These are phyloP conservation scores for Pisolithus microcarpus DNA, from an alignment of 768 basidiomycete species.

Conservation along the genomic window DNA sequence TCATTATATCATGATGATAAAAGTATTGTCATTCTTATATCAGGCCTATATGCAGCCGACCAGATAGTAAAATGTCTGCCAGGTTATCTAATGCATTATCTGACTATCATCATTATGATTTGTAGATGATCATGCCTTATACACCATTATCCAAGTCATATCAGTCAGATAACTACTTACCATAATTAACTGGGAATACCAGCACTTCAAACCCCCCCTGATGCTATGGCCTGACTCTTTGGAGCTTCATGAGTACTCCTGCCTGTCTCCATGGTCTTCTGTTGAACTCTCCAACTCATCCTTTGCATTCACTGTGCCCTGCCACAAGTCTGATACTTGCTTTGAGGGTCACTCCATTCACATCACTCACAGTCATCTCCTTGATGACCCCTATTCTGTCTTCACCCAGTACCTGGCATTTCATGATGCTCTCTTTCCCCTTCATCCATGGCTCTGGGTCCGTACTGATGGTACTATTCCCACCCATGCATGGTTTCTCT, in stretches of 20 bases:
- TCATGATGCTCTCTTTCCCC: constrained; percentile 20
- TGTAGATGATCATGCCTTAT: too few relatives aligned
- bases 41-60: too few relatives aligned
- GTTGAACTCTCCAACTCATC: not conserved
- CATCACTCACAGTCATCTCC: not conserved
- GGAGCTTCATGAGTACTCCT: not conserved
- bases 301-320: constrained; percentile 9
- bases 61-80: too few relatives aligned
- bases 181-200: too few relatives aligned
- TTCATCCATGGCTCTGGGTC: constrained; percentile 30
- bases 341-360: constrained; percentile 14
- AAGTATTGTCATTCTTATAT: too few relatives aligned
- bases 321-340: constrained; percentile 14
- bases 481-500: too few relatives aligned
- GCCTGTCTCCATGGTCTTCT: constrained; percentile 2
- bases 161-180: too few relatives aligned
- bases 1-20: too few relatives aligned
- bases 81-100: too few relatives aligned
- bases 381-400: constrained; percentile 4
- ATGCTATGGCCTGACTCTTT: constrained; percentile 15
- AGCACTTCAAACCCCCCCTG: too few relatives aligned
- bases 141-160: too few relatives aligned
- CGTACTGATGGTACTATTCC: constrained; percentile 25
- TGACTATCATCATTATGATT: too few relatives aligned
- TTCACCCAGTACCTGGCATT: constrained; percentile 19